These are phyloP conservation scores for Penicillium sp. DNA, from an alignment of 2,329 filamentous ascomycete species.

Conservation along the genomic window DNA sequence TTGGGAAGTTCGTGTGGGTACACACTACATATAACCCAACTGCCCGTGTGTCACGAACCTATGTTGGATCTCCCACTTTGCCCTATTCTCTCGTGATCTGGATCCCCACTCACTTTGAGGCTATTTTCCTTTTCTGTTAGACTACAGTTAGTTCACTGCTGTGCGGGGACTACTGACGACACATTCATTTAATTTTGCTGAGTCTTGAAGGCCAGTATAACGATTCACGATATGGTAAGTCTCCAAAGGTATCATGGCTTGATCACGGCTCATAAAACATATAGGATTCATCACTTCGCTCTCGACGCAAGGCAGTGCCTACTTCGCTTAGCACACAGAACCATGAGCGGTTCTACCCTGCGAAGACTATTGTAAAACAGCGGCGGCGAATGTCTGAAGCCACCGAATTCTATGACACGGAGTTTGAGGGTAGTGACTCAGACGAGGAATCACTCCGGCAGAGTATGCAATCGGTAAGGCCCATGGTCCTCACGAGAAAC, in stretches of 20 bases:
- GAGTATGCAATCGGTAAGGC: constrained; percentile 39
- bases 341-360: constrained; percentile 14
- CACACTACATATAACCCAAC: constrained; percentile 3
- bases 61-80: not conserved
- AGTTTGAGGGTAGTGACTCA: constrained; percentile 48
- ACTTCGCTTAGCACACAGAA: constrained; percentile 16
- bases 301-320: constrained; percentile 20
- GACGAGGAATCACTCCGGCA: constrained; percentile 55
- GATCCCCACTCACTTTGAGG: not conserved
- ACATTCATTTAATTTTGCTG: not conserved
- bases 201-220: not conserved
- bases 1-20: not conserved
- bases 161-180: constrained; percentile 1
- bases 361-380: constrained; percentile 12
- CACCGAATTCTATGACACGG: constrained; percentile 39
- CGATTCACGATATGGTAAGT: constrained; percentile 1
- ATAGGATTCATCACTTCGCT: constrained; percentile 17
- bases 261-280: not conserved
- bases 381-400: constrained; percentile 34
- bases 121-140: not conserved
- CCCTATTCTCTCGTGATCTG: not conserved
- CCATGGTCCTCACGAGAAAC: not conserved
- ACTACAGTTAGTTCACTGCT: constrained; percentile 1
- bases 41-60: not conserved
- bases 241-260: not conserved